Base-by-base conservation (phyloP, 179 eudicot species). In the Actinidia arguta region DNA sequence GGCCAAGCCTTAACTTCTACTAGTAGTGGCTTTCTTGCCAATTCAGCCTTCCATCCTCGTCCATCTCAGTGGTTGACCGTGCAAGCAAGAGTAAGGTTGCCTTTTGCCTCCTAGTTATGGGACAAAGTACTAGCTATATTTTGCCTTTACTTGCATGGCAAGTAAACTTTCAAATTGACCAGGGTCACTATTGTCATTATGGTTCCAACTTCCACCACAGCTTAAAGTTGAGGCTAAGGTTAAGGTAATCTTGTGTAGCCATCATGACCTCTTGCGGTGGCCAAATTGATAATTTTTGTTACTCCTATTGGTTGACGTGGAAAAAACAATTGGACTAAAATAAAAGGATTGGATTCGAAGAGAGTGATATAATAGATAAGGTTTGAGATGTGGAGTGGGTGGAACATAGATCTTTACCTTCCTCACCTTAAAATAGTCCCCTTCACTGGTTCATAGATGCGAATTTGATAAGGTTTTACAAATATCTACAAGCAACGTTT, bases 91-190 rank as follows among this genome's bases (percentile, higher is more conserved):
- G 73, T 36, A 52, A 16, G 82, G 56, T 73, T 81, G 86, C 81
- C 78, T 85, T 87, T 25, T 87, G 91, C 85, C 87, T 81, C 88
- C 90, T 59, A 78, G 82, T 83, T 55, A 44, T 68, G 86, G 87
- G 90, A 87, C 87, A 87, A 62, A n/a, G n/a, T n/a, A n/a, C n/a
- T n/a, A n/a, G 76, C 83, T 24, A 58, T 31, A 20, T 6, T 16
- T 82, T 82, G 71, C 81, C 90, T 91, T 91, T 91, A 90, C 92
- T 90, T 91, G 88, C 86, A 86, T 85, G 87, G 78, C 77, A 91
- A 91, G 90, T 80, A 86, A 85, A 72, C 91, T 66, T 24, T n/a
- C 52, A 75, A 47, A 73, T 76, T 75, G 78, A 42, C 85, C 76
- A 80, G 73, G 87, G 87, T 55, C 77, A 63, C 14, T 77, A 1